Percentiles rank a stretch among this genome's conserved stretches.
Conservation (phyloP, 139 green algal genomes). For the Edaphochlamys debaryana region DNA sequence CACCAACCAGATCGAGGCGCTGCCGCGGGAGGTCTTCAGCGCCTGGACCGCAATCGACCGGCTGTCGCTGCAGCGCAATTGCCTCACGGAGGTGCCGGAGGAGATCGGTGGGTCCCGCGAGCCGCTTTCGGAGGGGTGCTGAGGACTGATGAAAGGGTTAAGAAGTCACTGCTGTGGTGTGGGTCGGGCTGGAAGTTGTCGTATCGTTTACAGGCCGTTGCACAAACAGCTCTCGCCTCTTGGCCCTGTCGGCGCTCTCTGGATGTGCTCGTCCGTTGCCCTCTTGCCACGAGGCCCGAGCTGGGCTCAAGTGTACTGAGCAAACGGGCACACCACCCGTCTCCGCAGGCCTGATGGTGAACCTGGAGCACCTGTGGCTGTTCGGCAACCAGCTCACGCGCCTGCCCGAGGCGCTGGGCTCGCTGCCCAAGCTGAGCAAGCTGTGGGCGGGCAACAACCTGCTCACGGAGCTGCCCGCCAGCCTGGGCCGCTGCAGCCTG, state of each 20-base stretch:
- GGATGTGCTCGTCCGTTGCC: too few species aligned
- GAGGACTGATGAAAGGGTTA: too few species aligned
- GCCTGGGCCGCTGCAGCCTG: not conserved
- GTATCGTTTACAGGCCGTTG: too few species aligned
- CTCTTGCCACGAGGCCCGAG: too few species aligned
- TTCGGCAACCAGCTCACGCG: not conserved
- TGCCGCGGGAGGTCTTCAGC: not conserved
- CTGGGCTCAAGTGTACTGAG: too few species aligned
- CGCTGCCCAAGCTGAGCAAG: not conserved
- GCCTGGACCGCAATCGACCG: not conserved
- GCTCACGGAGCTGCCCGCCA: not conserved
- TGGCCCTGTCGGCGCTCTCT: too few species aligned
- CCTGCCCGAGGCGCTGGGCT: not conserved
- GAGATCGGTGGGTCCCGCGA: not conserved
- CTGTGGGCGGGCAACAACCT: not conserved
- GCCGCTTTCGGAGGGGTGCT: too few species aligned
- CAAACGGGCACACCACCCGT: too few species aligned
- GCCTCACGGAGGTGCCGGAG: not conserved
- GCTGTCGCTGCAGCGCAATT: slow-evolving; percentile 4
- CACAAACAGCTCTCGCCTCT: too few species aligned
- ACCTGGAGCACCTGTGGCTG: slow-evolving; percentile 2
- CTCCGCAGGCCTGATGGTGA: not conserved
- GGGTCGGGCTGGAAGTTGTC: too few species aligned
- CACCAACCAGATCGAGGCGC: too few species aligned
- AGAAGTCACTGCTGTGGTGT: too few species aligned